These are phyloP conservation scores for Cicer pinnatifidum DNA, from an alignment of 306 rosid species.

Conservation along the genomic window DNA sequence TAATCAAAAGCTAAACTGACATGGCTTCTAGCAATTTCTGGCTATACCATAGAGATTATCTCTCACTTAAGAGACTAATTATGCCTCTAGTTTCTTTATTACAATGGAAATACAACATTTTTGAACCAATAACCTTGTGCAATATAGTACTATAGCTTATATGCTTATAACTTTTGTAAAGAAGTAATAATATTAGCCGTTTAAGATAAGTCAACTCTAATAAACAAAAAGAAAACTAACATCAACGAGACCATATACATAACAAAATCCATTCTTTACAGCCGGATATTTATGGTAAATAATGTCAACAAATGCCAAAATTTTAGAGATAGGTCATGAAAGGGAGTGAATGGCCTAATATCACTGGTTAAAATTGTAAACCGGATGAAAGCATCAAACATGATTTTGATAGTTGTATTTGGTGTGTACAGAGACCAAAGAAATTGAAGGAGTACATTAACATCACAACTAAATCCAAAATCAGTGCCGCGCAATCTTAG, in stretches of 20 bases:
- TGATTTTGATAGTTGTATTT: constrained; percentile 33
- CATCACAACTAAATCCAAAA: constrained; percentile 44
- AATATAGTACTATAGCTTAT: constrained; percentile 1
- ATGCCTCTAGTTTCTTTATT: neutral
- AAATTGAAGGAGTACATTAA: constrained; percentile 46
- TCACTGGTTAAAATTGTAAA: constrained; percentile 31
- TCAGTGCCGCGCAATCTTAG: constrained; percentile 38
- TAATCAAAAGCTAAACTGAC: neutral
- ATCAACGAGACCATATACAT: constrained; percentile 2
- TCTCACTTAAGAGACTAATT: constrained; percentile 4
- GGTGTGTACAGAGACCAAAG: constrained; percentile 43
- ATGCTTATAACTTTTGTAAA: neutral
- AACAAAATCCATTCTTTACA: constrained; percentile 18
- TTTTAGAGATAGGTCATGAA: constrained; percentile 33
- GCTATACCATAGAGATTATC: constrained; percentile 9
- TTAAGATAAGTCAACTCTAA: neutral
- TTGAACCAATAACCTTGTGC: constrained; percentile 4
- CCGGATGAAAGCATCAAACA: constrained; percentile 39
- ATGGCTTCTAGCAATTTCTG: constrained; percentile 2
- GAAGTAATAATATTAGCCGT: neutral
- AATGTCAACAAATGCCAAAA: constrained; percentile 32
- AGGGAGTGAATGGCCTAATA: constrained; percentile 28
- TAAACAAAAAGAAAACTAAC: neutral
- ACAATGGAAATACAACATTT: neutral
- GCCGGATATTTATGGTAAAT: constrained; percentile 4